Evolutionary conservation across 176 grass and related monocot genomes (phyloP).

Genomic region (Cymbopogon citratus): DNA sequence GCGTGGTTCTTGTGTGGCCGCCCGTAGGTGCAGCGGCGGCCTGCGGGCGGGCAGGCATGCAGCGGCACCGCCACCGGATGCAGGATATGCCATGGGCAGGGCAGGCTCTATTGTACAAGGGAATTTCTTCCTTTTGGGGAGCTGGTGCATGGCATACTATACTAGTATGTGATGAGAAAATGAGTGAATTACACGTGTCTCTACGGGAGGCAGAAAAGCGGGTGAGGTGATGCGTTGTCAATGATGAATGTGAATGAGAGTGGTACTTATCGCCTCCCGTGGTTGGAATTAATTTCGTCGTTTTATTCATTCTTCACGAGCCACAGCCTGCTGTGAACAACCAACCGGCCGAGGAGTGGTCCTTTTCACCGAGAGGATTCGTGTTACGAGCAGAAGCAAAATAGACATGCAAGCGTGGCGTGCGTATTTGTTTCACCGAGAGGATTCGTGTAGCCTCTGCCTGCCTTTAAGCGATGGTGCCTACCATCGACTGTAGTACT

Average conservation of each 20-base stretch:
- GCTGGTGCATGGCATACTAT: too few relatives aligned
- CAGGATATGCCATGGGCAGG: too few relatives aligned
- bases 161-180: background rate
- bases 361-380: background rate
- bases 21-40: background rate
- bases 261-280: background rate
- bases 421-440: background rate
- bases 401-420: too few relatives aligned
- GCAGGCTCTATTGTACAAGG: too few relatives aligned
- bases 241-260: background rate
- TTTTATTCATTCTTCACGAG: background rate
- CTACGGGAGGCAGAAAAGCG: background rate
- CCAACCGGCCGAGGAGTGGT: background rate
- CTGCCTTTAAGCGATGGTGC: background rate
- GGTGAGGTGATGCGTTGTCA: conserved; percentile 4
- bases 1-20: background rate
- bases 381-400: too few relatives aligned
- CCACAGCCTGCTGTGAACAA: background rate
- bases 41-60: too few relatives aligned
- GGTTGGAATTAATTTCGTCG: background rate
- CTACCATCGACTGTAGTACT: background rate
- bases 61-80: too few relatives aligned
- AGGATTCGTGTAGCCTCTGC: background rate
- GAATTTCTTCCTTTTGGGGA: background rate
- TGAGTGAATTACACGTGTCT: background rate